These are phyloP conservation scores for Didymosphaeria variabile DNA, from an alignment of 2,329 filamentous ascomycete species.

Conservation along the genomic window DNA sequence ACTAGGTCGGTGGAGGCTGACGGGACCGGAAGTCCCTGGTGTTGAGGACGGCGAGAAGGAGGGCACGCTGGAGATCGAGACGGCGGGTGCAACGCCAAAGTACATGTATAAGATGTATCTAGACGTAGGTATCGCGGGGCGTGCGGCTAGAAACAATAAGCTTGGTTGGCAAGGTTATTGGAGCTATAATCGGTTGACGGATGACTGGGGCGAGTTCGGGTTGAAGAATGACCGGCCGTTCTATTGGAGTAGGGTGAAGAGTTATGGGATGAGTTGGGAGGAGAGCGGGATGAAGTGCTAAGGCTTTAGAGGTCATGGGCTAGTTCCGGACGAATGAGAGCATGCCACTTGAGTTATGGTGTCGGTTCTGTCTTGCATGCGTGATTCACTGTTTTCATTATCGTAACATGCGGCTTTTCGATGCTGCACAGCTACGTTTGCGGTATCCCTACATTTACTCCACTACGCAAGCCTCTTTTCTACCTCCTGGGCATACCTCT, in stretches of 20 bases:
- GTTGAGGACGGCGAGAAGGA: slow-evolving; percentile 35
- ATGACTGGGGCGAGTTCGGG: slow-evolving; percentile 87
- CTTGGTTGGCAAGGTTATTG: slow-evolving; percentile 88
- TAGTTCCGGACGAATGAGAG: not conserved
- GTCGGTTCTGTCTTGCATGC: not conserved
- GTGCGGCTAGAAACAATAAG: slow-evolving; percentile 79
- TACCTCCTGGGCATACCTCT: slow-evolving; percentile 84
- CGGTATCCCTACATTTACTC: slow-evolving; percentile 30
- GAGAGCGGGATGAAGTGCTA: slow-evolving; percentile 26
- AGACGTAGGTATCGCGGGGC: slow-evolving; percentile 69
- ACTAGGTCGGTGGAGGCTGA: slow-evolving; percentile 72
- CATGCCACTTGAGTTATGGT: not conserved
- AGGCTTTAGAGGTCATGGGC: not conserved
- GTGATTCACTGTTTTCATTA: slow-evolving; percentile 37
- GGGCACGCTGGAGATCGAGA: slow-evolving; percentile 75
- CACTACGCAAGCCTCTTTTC: slow-evolving; percentile 13
- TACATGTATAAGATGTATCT: slow-evolving; percentile 89
- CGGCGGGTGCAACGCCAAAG: slow-evolving; percentile 78
- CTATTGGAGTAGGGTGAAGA: slow-evolving; percentile 69
- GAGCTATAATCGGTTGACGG: slow-evolving; percentile 87
- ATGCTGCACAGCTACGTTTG: slow-evolving; percentile 24
- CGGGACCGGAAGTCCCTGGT: slow-evolving; percentile 55
- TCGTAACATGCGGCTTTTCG: slow-evolving; percentile 32
- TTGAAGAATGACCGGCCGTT: slow-evolving; percentile 69
- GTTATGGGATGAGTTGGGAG: slow-evolving; percentile 59